Evolutionary conservation across 768 basidiomycete genomes (phyloP).

Genomic region (Rhizopogon salebrosus): DNA sequence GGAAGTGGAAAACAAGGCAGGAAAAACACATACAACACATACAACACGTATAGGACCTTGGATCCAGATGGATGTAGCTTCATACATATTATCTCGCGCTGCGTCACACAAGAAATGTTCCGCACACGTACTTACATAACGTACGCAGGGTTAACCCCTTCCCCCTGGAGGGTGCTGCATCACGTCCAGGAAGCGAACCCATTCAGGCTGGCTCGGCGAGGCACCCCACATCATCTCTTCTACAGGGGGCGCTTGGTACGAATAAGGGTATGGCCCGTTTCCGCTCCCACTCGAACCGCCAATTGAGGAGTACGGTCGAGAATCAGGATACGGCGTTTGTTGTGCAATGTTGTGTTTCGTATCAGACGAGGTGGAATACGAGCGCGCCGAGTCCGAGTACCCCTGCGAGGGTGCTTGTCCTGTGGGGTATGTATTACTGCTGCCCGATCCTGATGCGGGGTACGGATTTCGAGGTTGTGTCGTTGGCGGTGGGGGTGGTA

Average conservation of each 20-base stretch:
- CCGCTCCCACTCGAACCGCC: not conserved
- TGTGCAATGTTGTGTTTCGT: not conserved
- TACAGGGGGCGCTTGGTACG: conserved; percentile 43
- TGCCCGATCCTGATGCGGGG: conserved; percentile 7
- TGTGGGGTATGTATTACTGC: conserved; percentile 20
- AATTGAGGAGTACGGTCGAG: not conserved
- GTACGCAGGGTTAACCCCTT: conserved; percentile 6
- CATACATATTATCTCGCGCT: no score
- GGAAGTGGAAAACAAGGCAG: no score
- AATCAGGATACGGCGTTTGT: not conserved
- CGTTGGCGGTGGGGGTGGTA: not conserved
- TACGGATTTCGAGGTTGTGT: conserved; percentile 25
- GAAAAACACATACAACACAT: no score
- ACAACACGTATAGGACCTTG: no score
- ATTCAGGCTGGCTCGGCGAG: conserved; percentile 72
- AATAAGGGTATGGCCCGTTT: conserved; percentile 17
- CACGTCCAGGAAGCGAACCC: conserved; percentile 61
- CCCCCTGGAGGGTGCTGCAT: conserved; percentile 43
- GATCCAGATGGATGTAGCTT: no score
- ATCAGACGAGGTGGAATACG: not conserved
- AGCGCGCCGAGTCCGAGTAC: not conserved
- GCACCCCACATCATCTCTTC: conserved; percentile 72
- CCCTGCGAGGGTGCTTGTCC: conserved; percentile 2
- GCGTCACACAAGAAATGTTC: no score
- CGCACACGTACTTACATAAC: no score